Evolutionary conservation across 1,139 yeast genomes (phyloP), one percentile per base, ranked within the genome.

Genomic region (Diutina siamensis): DNA sequence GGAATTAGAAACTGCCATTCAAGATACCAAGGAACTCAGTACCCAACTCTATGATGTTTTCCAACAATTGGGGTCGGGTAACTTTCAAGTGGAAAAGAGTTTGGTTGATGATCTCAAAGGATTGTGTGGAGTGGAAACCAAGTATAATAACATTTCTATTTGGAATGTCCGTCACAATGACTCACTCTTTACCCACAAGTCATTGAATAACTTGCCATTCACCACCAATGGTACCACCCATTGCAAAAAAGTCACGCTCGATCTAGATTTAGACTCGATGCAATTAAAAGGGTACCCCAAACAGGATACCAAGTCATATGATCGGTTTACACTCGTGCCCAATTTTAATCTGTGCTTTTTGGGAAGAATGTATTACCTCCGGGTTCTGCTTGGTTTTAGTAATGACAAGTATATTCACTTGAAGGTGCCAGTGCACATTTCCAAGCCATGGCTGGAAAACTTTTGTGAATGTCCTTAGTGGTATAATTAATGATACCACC

Each of bases 71-170:
- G 65, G 67, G 0, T 32, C 53, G 1, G 58, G 56, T 1, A 60
- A 60, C 45, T 60, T 66, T 48, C 53, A 52, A 48, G 48, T 69
- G 3, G 71, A 67, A 40, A 56, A 52, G 36, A 52, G 55, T 21
- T 53, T 69, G 42, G 52, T 64, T 17, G 59, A 61, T n/a, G 71
- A 67, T 47, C 46, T 69, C 18, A 38, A 38, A 15, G 42, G 32
- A 4, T n/a, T 38, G 3, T 38, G 42, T 25, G 17, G 12, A 4
- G 12, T 38, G 10, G 19, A 22, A 25, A n/a, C 33, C 4, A 38
- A 38, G n/a, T 13, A 8, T 12, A 38, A 38, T 22, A 13, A 38
- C 13, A 15, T 38, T 10, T n/a, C 20, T 25, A 25, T 38, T 9
- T 32, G 31, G 13, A 15, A 38, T 15, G 15, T 35, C 28, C 19